Evolutionary conservation across 192 early-diverging fungal species (phyloP).

Genomic region (Thoreauomyces humboldtii): DNA sequence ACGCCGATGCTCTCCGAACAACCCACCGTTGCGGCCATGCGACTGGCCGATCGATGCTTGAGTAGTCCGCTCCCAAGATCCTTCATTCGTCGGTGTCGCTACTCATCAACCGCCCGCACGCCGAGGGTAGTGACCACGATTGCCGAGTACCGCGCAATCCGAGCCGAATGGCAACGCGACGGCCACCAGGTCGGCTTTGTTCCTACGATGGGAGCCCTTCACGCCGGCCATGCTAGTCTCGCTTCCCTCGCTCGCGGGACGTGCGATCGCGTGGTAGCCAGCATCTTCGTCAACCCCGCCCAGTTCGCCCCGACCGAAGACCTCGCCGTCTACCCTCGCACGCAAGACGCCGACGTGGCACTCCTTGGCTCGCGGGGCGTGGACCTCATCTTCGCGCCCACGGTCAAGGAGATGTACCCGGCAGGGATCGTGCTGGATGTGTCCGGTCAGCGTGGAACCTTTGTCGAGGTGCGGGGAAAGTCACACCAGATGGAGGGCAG

Average conservation of each 20-base stretch:
- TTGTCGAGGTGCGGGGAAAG: constrained; percentile 86
- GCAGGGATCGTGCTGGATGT: constrained; percentile 82
- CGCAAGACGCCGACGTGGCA: constrained; percentile 71
- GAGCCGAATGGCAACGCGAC: constrained; percentile 56
- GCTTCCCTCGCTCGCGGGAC: constrained; percentile 53
- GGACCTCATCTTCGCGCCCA: constrained; percentile 44
- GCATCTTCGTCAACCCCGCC: constrained; percentile 98
- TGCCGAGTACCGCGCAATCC: constrained; percentile 58
- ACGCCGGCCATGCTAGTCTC: constrained; percentile 81
- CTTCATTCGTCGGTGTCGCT: too few species aligned
- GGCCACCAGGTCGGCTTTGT: constrained; percentile 82
- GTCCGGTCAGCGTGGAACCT: constrained; percentile 75
- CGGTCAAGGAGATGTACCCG: constrained; percentile 91
- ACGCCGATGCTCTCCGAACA: too few species aligned
- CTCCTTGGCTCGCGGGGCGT: constrained; percentile 50
- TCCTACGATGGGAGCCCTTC: constrained; percentile 98
- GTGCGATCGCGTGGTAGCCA: constrained; percentile 72
- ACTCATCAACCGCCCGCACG: constrained; percentile 1
- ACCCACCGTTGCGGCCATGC: too few species aligned
- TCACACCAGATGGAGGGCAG: constrained; percentile 93
- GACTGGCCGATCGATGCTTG: too few species aligned
- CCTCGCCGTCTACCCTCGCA: constrained; percentile 85
- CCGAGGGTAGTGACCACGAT: constrained; percentile 68
- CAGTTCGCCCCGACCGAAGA: constrained; percentile 98
- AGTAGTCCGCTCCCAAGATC: too few species aligned